phyloP scores from a whole-genome alignment of 1,284 basidiomycete genomes.

The Mycosarcoma mackinlayi region DNA sequence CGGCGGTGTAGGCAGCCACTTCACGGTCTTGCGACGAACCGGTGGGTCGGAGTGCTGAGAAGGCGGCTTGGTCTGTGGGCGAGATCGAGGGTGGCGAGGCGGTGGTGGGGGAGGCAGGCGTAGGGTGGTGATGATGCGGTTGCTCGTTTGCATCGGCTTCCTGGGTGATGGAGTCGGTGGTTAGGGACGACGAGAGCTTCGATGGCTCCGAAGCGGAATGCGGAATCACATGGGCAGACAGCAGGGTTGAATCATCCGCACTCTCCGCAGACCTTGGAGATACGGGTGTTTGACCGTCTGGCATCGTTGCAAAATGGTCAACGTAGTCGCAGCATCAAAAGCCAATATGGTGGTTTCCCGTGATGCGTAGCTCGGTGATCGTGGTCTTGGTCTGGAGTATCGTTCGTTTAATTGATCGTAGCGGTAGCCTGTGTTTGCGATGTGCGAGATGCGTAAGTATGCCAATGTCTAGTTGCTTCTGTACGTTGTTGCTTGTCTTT shows the following conservation, averaged over 20 bases:
- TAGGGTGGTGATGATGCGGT: no score
- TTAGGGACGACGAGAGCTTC: not conserved
- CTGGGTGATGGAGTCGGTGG: not conserved
- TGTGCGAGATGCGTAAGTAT: no score
- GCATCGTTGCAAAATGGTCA: no score
- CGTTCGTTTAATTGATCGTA: no score
- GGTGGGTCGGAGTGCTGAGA: conserved; percentile 15
- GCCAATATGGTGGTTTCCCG: no score
- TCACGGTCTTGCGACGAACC: conserved; percentile 10
- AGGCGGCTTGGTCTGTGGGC: conserved; percentile 12
- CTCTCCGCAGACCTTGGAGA: conserved; percentile 1
- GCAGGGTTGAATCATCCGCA: conserved; percentile 9
- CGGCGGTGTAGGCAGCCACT: conserved; percentile 29
- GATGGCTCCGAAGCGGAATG: conserved; percentile 37
- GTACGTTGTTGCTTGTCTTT: no score
- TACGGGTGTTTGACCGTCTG: no score
- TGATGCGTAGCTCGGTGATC: no score
- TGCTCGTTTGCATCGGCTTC: not conserved
- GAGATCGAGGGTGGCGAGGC: conserved; percentile 14
- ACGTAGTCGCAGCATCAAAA: no score
- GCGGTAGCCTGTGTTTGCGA: no score
- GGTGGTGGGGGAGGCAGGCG: not conserved
- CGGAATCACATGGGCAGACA: conserved; percentile 17
- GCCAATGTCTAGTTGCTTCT: no score
- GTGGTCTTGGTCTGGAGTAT: no score